Percentiles rank a stretch among this genome's conserved stretches.
These are phyloP conservation scores for Adansonia rubrostipa DNA, from an alignment of 441 rosid genomes.

Conservation along the genomic window DNA sequence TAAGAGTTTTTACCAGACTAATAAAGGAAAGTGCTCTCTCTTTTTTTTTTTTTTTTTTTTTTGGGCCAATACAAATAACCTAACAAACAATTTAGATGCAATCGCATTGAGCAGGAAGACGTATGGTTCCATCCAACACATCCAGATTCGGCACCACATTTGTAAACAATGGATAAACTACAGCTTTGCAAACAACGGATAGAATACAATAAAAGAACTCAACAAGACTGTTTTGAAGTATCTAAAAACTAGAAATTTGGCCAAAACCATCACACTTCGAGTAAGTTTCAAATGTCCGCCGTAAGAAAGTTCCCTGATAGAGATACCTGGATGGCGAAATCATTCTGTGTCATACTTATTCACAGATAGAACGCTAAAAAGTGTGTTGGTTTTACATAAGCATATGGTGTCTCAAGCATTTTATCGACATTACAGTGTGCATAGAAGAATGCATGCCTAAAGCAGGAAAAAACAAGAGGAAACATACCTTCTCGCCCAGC, in stretches of 20 bases:
- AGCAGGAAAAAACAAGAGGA: not conserved
- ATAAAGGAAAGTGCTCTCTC: no score
- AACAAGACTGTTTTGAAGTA: not conserved
- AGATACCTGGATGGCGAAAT: slow-evolving; percentile 56
- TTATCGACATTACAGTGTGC: not conserved
- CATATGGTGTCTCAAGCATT: not conserved
- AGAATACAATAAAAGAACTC: not conserved
- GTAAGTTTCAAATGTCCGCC: slow-evolving; percentile 59
- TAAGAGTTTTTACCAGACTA: not conserved
- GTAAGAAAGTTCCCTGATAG: slow-evolving; percentile 77
- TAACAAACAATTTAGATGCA: not conserved
- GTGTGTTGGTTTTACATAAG: not conserved
- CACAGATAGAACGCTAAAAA: not conserved
- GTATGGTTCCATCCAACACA: not conserved
- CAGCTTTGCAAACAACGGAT: not conserved
- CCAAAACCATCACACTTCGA: not conserved
- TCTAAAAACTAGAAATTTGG: not conserved
- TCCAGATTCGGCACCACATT: not conserved
- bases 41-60: not conserved
- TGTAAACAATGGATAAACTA: not conserved
- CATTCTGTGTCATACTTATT: not conserved
- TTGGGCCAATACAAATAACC: not conserved
- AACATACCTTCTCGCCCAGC: slow-evolving; percentile 86
- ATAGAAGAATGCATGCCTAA: not conserved
- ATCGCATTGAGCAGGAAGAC: not conserved